These are phyloP conservation scores for Cardamine occulta DNA, from an alignment of 345 rosid species.

Conservation along the genomic window DNA sequence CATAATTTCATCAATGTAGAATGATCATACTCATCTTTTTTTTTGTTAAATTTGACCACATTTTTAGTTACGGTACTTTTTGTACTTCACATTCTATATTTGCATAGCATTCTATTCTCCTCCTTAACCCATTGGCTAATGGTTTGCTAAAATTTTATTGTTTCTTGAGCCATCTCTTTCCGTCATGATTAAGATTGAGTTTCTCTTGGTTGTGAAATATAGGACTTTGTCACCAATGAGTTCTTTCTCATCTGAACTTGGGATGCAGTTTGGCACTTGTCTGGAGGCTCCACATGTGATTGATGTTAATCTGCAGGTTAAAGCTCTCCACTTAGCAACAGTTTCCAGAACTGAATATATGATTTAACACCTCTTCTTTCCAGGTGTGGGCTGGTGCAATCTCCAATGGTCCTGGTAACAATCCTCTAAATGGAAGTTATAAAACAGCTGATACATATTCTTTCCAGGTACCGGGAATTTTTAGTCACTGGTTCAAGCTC, in stretches of 20 bases:
- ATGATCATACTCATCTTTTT: neutral
- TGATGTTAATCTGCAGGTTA: constrained; percentile 82
- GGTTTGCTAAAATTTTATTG: constrained; percentile 1
- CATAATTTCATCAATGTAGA: neutral
- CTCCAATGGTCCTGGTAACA: constrained; percentile 71
- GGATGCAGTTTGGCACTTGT: constrained; percentile 88
- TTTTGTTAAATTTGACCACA: too few species aligned
- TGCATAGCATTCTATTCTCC: constrained; percentile 7
- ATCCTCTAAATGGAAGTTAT: constrained; percentile 83
- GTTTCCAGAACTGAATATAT: constrained; percentile 11
- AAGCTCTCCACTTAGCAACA: constrained; percentile 11
- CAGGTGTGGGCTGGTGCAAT: constrained; percentile 86
- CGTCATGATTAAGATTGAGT: constrained; percentile 18
- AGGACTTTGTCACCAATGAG: constrained; percentile 93
- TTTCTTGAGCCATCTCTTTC: constrained; percentile 28
- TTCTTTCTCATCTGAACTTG: constrained; percentile 96
- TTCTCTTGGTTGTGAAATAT: constrained; percentile 37
- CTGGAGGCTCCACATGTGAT: constrained; percentile 98
- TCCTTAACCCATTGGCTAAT: constrained; percentile 9
- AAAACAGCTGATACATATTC: constrained; percentile 80
- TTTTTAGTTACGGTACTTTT: too few species aligned
- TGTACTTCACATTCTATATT: neutral
- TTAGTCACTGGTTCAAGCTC: constrained; percentile 17
- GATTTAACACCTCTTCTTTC: constrained; percentile 38
- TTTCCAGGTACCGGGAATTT: constrained; percentile 69